Percentiles rank a stretch among this genome's conserved stretches.
Evolutionary conservation across 2,329 filamentous ascomycete species (phyloP).

Genomic region (Alternaria metachromatica): DNA sequence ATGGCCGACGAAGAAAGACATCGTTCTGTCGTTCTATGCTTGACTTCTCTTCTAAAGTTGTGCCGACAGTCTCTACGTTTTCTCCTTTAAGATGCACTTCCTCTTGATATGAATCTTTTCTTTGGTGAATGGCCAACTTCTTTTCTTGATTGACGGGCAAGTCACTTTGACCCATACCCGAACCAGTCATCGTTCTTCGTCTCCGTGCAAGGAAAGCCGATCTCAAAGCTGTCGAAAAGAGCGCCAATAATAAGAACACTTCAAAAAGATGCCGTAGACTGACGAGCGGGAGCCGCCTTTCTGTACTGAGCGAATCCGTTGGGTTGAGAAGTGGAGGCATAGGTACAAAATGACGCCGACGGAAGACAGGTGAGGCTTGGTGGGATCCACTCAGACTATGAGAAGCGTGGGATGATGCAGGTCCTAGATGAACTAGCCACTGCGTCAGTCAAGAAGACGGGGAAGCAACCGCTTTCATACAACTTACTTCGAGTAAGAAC

Average conservation of each 20-base stretch:
- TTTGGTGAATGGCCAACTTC: not conserved
- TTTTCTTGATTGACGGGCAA: not conserved
- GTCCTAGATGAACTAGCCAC: conserved; percentile 29
- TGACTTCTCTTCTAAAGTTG: not conserved
- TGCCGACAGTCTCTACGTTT: not conserved
- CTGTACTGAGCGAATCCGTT: conserved; percentile 20
- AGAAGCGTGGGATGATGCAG: conserved; percentile 36
- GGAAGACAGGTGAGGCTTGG: conserved; percentile 18
- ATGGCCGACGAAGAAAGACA: not conserved
- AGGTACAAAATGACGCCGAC: conserved; percentile 20
- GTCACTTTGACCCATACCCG: not conserved
- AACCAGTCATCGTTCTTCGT: conserved; percentile 23
- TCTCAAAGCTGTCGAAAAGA: conserved; percentile 26
- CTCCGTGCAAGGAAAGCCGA: conserved; percentile 18
- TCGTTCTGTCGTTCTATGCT: not conserved
- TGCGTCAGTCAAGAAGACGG: conserved; percentile 37
- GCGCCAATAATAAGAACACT: conserved; percentile 24
- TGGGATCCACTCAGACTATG: conserved; percentile 26
- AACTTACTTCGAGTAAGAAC: conserved; percentile 39
- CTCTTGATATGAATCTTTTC: conserved; percentile 5
- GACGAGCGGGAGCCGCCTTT: conserved; percentile 11
- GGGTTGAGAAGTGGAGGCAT: conserved; percentile 42
- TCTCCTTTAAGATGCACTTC: not conserved
- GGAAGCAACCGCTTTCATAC: conserved; percentile 39
- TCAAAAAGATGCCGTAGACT: conserved; percentile 15